Conservation (phyloP, 148 eudicot species). For the Cornus kousa region DNA sequence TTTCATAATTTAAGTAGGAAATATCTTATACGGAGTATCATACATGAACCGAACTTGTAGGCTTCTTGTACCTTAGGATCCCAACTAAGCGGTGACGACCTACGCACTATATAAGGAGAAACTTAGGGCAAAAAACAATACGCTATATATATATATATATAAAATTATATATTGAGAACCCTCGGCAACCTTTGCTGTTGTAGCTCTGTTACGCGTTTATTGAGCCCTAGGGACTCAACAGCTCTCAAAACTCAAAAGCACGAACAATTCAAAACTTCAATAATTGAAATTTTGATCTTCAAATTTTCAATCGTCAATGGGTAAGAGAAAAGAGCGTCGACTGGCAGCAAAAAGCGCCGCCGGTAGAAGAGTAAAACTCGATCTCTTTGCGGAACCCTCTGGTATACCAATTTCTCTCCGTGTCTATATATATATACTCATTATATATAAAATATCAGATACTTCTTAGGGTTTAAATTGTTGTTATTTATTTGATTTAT, state of each 20-base stretch:
- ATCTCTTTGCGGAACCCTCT: constrained; percentile 92
- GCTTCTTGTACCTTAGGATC: no score
- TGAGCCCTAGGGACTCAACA: background rate
- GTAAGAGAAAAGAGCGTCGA: constrained; percentile 88
- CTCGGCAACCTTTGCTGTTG: no score
- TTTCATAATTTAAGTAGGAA: no score
- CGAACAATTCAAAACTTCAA: background rate
- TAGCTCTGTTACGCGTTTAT: background rate
- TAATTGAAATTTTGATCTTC: background rate
- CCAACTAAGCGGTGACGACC: no score
- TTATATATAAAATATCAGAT: background rate
- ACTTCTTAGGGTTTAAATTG: background rate
- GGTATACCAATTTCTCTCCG: constrained; percentile 40
- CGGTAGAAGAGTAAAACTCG: constrained; percentile 91
- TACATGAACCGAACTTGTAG: no score
- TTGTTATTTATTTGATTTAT: background rate
- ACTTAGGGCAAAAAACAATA: no score
- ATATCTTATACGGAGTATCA: no score
- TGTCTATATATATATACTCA: background rate
- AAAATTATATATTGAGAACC: no score
- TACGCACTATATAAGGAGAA: no score
- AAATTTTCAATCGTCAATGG: constrained; percentile 38
- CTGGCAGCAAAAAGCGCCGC: constrained; percentile 65
- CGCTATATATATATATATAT: no score
- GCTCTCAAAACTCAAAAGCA: background rate